Evolutionary conservation across 805 yeast species (phyloP), one percentile per base, ranked within the genome.

Genomic region (Schizosaccharomyces japonicus): DNA sequence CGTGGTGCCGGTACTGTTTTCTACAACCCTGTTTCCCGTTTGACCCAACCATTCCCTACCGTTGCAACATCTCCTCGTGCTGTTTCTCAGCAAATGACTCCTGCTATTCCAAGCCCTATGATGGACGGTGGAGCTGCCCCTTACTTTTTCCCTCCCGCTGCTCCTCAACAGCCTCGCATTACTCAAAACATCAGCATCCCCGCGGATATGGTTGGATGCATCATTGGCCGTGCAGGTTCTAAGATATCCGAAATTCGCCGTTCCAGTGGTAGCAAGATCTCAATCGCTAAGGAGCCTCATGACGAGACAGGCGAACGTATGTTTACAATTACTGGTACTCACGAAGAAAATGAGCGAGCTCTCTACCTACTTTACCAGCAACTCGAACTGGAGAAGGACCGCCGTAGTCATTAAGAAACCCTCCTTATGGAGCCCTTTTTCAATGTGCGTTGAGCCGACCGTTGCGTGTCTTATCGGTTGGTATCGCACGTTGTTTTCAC

Each of bases 171-270:
- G 27, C 46, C 46, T 42, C 21, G 17, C 6, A 23, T 28, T 21
- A 42, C 46, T 58, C 63, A 61, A 47, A 52, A 54, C 42, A 53
- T 57, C 29, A 50, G 60, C 27, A 78, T 82, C 58, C 82, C 92
- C 33, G 76, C 78, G 53, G 81, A 76, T 51, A 75, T 76, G 64
- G 94, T 84, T 42, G 95, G 95, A 39, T 87, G 93, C 47, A 67
- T 84, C 48, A 81, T 84, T 55, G 95, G 95, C 50, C 78, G 78
- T 54, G 75, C 77, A 53, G 94, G 94, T 34, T 66, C 80, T 27
- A 72, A 92, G 63, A 82, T 84, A 54, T 90, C 80, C 60, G 92
- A 84, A 51, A 78, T 84, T 47, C 71, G 94, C 55, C 74, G 78
- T 55, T 69, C 69, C 31, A 72, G 84, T 45, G 85, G 84, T 36